These are phyloP conservation scores for Xylaria intraflava DNA, from an alignment of 495 filamentous ascomycete species.

Conservation along the genomic window DNA sequence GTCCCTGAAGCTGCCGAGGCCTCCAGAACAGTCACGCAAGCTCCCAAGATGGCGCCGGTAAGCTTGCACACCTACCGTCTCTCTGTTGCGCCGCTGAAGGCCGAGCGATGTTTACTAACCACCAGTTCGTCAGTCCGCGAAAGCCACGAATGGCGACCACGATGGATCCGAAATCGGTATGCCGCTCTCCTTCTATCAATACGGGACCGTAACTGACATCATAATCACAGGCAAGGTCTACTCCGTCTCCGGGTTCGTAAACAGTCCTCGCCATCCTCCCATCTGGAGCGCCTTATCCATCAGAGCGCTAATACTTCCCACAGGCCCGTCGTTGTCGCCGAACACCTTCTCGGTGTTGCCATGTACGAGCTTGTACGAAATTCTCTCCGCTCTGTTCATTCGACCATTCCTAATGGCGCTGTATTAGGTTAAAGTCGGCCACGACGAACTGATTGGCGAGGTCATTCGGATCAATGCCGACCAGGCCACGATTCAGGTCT, in stretches of 20 bases:
- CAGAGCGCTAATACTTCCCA: slow-evolving; percentile 19
- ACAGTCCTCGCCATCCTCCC: slow-evolving; percentile 4
- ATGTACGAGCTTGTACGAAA: slow-evolving; percentile 94
- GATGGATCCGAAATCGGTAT: slow-evolving; percentile 35
- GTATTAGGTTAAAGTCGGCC: slow-evolving; percentile 73
- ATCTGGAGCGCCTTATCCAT: neutral
- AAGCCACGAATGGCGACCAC: slow-evolving; percentile 32
- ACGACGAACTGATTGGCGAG: slow-evolving; percentile 86
- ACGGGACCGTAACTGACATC: slow-evolving; percentile 15
- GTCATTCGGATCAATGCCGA: slow-evolving; percentile 96
- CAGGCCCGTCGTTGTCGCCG: slow-evolving; percentile 92
- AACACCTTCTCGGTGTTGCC: slow-evolving; percentile 97
- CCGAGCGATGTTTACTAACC: neutral
- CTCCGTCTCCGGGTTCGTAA: slow-evolving; percentile 69
- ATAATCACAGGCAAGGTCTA: slow-evolving; percentile 58
- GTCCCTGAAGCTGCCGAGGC: slow-evolving; percentile 31
- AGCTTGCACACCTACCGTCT: slow-evolving; percentile 24
- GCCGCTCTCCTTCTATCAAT: neutral
- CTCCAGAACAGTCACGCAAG: slow-evolving; percentile 17
- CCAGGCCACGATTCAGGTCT: slow-evolving; percentile 95
- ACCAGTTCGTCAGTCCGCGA: slow-evolving; percentile 17
- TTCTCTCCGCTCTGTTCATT: slow-evolving; percentile 15
- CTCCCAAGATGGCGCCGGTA: slow-evolving; percentile 58
- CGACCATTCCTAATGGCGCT: slow-evolving; percentile 15
- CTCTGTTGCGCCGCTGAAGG: slow-evolving; percentile 7